Evolutionary conservation across 768 basidiomycete genomes (phyloP).

Genomic region (Macrocybe gigantea): DNA sequence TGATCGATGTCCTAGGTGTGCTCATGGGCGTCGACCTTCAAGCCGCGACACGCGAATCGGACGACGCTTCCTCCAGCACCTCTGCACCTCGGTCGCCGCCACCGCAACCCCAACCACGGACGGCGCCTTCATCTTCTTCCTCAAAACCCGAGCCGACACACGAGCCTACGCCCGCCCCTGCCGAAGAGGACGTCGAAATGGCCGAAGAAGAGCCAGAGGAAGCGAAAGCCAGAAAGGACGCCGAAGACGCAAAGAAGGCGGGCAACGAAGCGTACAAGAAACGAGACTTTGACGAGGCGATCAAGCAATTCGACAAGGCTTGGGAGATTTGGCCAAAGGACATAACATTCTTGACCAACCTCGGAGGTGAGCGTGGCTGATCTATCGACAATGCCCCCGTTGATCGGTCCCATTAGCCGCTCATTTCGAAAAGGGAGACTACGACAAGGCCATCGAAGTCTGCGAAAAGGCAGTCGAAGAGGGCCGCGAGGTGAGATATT

Average conservation of each 20-base stretch:
- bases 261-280: conserved; percentile 85
- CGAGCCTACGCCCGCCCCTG: conserved; percentile 30
- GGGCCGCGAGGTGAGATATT: conserved; percentile 60
- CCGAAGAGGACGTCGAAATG: conserved; percentile 61
- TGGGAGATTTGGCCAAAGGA: conserved; percentile 95
- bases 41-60: conserved; percentile 77
- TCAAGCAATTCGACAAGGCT: conserved; percentile 71
- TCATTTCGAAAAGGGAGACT: conserved; percentile 91
- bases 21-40: conserved; percentile 92
- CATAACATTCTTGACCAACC: conserved; percentile 88
- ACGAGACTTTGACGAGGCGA: conserved; percentile 74
- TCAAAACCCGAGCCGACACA: conserved; percentile 29
- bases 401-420: conserved; percentile 49
- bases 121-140: conserved; percentile 30
- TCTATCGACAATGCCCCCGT: neutral
- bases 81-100: conserved; percentile 27
- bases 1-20: conserved; percentile 91
- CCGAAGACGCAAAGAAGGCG: conserved; percentile 72
- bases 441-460: conserved; percentile 82
- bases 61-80: conserved; percentile 35
- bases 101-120: conserved; percentile 34
- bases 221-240: conserved; percentile 67
- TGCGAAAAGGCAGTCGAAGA: conserved; percentile 97
- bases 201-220: conserved; percentile 66
- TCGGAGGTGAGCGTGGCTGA: conserved; percentile 51